These are phyloP conservation scores for Blastomyces emzantsi DNA, from an alignment of 2,329 filamentous ascomycete species.

Conservation along the genomic window DNA sequence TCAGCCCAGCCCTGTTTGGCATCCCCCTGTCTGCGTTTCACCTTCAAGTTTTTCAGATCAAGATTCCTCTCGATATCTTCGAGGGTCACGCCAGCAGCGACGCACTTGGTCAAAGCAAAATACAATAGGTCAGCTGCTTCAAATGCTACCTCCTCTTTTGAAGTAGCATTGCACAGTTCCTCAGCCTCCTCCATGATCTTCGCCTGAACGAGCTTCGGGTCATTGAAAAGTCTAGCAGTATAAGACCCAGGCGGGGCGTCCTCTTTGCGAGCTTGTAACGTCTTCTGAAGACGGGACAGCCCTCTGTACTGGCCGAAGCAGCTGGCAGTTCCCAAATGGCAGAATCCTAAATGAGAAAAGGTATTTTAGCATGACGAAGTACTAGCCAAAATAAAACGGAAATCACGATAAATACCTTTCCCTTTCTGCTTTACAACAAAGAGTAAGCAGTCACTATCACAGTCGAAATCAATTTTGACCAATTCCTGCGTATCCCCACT, in stretches of 20 bases:
- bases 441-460: constrained; percentile 83
- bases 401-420: constrained; percentile 39
- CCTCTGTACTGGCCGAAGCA: constrained; percentile 84
- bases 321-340: constrained; percentile 81
- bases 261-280: constrained; percentile 67
- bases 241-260: constrained; percentile 86
- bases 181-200: constrained; percentile 99
- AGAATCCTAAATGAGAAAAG: constrained; percentile 57
- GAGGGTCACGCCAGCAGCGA: constrained; percentile 72
- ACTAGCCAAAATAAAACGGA: neutral
- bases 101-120: constrained; percentile 85
- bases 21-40: constrained; percentile 85
- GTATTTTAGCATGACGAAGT: constrained; percentile 12
- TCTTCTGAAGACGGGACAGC: constrained; percentile 77
- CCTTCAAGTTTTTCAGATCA: constrained; percentile 89
- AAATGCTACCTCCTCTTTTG: constrained; percentile 76
- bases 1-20: constrained; percentile 89
- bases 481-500: constrained; percentile 92
- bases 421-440: constrained; percentile 88
- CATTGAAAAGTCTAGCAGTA: constrained; percentile 84
- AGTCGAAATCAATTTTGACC: constrained; percentile 75
- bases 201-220: constrained; percentile 76
- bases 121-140: constrained; percentile 94
- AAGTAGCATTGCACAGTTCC: constrained; percentile 80
- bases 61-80: constrained; percentile 87